These are phyloP conservation scores for Laburnicola sp. DNA, from an alignment of 2,329 filamentous ascomycete species.

Conservation along the genomic window DNA sequence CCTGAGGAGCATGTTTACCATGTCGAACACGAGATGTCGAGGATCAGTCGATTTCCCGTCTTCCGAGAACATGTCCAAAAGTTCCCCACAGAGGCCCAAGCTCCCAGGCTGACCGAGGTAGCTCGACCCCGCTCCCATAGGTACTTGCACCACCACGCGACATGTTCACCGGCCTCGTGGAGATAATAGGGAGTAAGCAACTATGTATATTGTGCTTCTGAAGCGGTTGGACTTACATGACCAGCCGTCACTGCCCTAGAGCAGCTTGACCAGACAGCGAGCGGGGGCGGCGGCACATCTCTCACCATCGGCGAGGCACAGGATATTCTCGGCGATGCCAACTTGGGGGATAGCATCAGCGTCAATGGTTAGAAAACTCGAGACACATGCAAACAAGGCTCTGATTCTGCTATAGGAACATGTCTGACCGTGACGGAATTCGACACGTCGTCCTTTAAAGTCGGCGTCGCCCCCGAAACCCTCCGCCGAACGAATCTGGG, in stretches of 20 bases:
- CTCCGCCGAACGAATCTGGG: constrained; percentile 96
- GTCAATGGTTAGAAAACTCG: constrained; percentile 69
- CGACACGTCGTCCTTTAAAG: constrained; percentile 69
- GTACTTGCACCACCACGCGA: constrained; percentile 25
- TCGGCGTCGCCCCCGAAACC: constrained; percentile 93
- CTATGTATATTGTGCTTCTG: not conserved
- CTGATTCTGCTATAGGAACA: constrained; percentile 56
- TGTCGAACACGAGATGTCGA: constrained; percentile 10
- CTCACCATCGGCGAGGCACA: constrained; percentile 79
- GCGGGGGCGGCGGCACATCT: constrained; percentile 78
- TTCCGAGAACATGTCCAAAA: not conserved
- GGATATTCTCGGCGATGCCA: constrained; percentile 78
- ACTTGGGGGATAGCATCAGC: constrained; percentile 89
- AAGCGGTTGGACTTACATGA: constrained; percentile 30
- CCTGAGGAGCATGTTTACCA: constrained; percentile 19
- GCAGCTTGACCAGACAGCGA: constrained; percentile 71
- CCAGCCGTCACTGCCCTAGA: constrained; percentile 82
- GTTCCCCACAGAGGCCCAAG: constrained; percentile 19
- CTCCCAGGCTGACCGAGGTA: constrained; percentile 22
- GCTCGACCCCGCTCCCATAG: constrained; percentile 26
- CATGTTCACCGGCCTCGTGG: constrained; percentile 83
- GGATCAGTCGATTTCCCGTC: not conserved
- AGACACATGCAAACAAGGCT: not conserved
- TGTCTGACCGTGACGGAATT: constrained; percentile 90
- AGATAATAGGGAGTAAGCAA: constrained; percentile 76